Evolutionary conservation across 306 rosid species (phyloP).

Genomic region (Calophaca sinica): DNA sequence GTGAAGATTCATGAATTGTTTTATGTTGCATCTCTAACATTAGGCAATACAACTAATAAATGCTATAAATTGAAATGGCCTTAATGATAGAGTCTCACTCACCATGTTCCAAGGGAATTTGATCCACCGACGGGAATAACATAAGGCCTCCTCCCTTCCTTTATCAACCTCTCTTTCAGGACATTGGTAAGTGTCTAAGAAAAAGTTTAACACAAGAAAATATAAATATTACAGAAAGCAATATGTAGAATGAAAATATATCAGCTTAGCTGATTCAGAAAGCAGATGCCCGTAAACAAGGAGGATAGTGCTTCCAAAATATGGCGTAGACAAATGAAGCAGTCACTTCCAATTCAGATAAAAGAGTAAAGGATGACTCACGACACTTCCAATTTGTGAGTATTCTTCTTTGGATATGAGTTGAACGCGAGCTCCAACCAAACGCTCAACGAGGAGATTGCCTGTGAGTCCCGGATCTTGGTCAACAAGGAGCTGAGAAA

Average conservation of each 20-base stretch:
- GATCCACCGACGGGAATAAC: slow-evolving; percentile 96
- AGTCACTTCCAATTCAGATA: background rate
- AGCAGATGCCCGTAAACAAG: too few relatives aligned
- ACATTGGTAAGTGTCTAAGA: slow-evolving; percentile 66
- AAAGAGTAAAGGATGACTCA: slow-evolving; percentile 43
- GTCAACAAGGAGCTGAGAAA: slow-evolving; percentile 61
- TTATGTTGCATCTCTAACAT: background rate
- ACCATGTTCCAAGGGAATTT: slow-evolving; percentile 92
- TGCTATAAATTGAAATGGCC: slow-evolving; percentile 30
- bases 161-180: slow-evolving; percentile 75
- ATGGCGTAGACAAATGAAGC: too few relatives aligned
- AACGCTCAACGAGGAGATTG: slow-evolving; percentile 89
- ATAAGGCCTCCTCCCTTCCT: slow-evolving; percentile 91
- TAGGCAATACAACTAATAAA: background rate
- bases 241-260: slow-evolving; percentile 1
- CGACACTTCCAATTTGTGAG: slow-evolving; percentile 76
- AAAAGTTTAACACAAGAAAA: slow-evolving; percentile 20
- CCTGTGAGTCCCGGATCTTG: slow-evolving; percentile 88
- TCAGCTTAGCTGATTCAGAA: background rate
- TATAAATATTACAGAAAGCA: background rate
- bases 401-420: slow-evolving; percentile 87
- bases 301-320: too few relatives aligned
- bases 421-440: slow-evolving; percentile 84
- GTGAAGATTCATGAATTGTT: background rate
- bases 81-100: slow-evolving; percentile 55